Conservation (phyloP, 495 filamentous ascomycete species). For the Mytilinidion resinicola region DNA sequence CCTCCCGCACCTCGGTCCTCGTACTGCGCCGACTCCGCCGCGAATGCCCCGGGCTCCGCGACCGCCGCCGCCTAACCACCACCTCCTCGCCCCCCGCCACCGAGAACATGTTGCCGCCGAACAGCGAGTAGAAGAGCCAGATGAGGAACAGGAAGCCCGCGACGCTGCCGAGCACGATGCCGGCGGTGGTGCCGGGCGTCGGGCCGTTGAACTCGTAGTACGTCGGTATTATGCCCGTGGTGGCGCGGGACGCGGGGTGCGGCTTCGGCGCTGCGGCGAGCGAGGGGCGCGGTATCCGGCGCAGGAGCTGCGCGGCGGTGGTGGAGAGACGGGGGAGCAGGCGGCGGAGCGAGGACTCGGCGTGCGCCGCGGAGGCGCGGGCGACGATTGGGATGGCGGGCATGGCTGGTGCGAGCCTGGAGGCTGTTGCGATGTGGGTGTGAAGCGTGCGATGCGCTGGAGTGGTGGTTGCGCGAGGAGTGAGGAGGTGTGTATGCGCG, state of each 20-base stretch:
- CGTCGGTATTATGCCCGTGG: slow-evolving; percentile 20
- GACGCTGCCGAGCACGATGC: slow-evolving; percentile 78
- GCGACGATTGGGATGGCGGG: background rate
- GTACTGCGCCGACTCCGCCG: slow-evolving; percentile 27
- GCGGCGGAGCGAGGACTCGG: background rate
- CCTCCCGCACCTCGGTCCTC: slow-evolving; percentile 31
- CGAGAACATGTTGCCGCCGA: slow-evolving; percentile 5
- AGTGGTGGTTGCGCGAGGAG: too few species aligned
- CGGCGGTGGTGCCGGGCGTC: slow-evolving; percentile 65
- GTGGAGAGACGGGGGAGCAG: slow-evolving; percentile 1
- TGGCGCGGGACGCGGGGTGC: background rate
- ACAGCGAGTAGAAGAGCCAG: slow-evolving; percentile 55
- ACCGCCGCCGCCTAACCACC: slow-evolving; percentile 15
- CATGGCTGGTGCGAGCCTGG: background rate
- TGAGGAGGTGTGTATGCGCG: too few species aligned
- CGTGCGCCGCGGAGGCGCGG: background rate
- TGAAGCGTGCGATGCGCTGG: too few species aligned
- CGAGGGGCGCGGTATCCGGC: background rate
- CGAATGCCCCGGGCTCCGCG: slow-evolving; percentile 20
- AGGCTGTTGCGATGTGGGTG: background rate
- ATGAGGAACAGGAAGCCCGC: slow-evolving; percentile 73
- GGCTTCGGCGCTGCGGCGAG: background rate
- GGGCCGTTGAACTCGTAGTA: slow-evolving; percentile 43
- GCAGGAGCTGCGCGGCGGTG: background rate
- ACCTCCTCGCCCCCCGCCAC: slow-evolving; percentile 27